Conservation (phyloP, 768 basidiomycete genomes). For the Podaxis carcinomalis region DNA sequence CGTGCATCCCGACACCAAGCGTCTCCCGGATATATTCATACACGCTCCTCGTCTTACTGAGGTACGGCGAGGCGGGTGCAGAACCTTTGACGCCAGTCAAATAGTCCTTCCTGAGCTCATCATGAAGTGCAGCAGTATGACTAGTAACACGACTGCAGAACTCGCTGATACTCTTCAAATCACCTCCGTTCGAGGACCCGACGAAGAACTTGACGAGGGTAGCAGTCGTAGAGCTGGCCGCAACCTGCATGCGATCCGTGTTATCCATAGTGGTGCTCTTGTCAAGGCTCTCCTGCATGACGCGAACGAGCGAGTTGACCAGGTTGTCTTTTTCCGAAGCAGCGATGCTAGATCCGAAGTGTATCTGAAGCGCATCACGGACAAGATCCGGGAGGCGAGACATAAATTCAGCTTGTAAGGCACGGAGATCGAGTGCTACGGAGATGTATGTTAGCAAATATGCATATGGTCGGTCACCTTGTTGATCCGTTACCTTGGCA, state of each 20-base stretch:
- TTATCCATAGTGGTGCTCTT: constrained; percentile 69
- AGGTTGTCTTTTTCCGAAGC: constrained; percentile 26
- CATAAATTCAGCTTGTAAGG: constrained; percentile 61
- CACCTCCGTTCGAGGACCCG: constrained; percentile 14
- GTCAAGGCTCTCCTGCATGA: constrained; percentile 55
- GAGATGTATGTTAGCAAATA: constrained; percentile 1
- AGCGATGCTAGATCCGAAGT: constrained; percentile 16
- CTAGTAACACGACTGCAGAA: constrained; percentile 51
- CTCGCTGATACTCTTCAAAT: constrained; percentile 32
- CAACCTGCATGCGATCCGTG: constrained; percentile 56
- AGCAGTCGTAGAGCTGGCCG: constrained; percentile 53
- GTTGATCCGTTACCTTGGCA: constrained; percentile 48
- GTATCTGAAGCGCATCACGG: constrained; percentile 37
- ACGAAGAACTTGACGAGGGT: constrained; percentile 43
- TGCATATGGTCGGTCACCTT: not conserved
- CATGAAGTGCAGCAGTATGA: constrained; percentile 40
- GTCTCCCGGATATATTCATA: constrained; percentile 69
- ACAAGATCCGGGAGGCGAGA: constrained; percentile 41
- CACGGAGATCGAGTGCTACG: constrained; percentile 72
- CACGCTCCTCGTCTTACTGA: constrained; percentile 58
- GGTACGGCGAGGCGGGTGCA: constrained; percentile 58
- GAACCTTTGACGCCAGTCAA: constrained; percentile 53
- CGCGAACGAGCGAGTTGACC: constrained; percentile 29
- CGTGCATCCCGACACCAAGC: constrained; percentile 72
- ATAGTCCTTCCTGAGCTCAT: constrained; percentile 48